Base-by-base conservation (phyloP, 2,329 filamentous ascomycete genomes). In the Fusarium globosum region DNA sequence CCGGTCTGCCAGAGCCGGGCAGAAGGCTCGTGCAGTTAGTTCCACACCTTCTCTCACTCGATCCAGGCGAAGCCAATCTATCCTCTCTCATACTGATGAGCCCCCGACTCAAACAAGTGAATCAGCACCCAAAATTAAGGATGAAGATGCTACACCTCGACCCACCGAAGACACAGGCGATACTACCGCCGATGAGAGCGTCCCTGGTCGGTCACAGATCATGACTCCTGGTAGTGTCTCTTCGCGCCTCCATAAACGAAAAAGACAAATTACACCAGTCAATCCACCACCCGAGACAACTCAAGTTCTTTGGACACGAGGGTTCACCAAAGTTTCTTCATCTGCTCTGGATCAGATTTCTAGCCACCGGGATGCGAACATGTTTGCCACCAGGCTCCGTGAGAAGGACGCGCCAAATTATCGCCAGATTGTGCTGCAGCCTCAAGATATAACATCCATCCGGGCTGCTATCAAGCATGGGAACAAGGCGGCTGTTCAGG, bases 361-460 rank as follows among this genome's bases (percentile, higher is more conserved):
- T 30, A 92, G 91, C 60, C 93, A 95, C 80, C 92, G 93, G 39
- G 90, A 93, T 75, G 93, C 93, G 51, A 94, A 93, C 74, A 94
- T 94, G 82, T 96, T 96, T 79, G 91, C 92, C 35, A 91, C 91
- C 61, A 91, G 92, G 4, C 88, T 96, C 55, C 92, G 92, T 16
- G 92, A 94, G 73, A 89, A 89, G 42, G 91, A 94, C 76, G 93
- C 93, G 1, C 93, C 93, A 1, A 92, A 92, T 10, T 96, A 96
- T 78, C 90, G 88, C 69, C 89, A 90, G 71, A 88, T 95, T 59
- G 92, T 96, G 45, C 87, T 93, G 61, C 90, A 92, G 55, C 92
- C 93, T 1, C 92, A 94, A 78, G 92, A 95, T 79, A 88, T 96
- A 53, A 95, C 94, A 73, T 91, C 90, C 6, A 94, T 96, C 75